Evolutionary conservation across 306 rosid genomes (phyloP), one percentile per base, ranked within the genome.

Genomic region (Psophocarpus tetragonolobus): DNA sequence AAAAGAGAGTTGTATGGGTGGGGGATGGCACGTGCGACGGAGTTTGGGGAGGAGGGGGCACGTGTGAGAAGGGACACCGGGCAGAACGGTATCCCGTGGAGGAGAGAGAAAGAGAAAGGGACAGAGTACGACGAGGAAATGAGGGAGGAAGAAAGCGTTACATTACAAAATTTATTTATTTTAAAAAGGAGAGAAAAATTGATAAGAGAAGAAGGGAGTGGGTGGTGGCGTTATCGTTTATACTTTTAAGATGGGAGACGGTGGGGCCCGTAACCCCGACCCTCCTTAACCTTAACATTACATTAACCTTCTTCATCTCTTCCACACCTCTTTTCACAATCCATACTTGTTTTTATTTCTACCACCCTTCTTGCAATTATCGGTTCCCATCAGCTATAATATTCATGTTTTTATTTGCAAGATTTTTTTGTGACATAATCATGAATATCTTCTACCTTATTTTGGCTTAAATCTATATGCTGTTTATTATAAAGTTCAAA

Each of bases 41-140:
- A 32, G 77, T 23, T 15, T 64, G 10, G 30, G 45, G 50, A 17
- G 79, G 53, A 68, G 29, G 51, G 11, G 45, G 75, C 82, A 80
- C 87, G 87, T 80, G 91, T 20, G 41, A 51, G 71, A 3, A 7
- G 6, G 75, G 61, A 6, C 41, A 88, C 93, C 71, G 88, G 92
- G 7, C 32, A 69, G 39, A 47, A 0, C 39, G 87, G 97, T 93
- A 74, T 72, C 82, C 71, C 72, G 97, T 75, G 42, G 70, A 17
- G 32, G 78, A 68, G 87, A 77, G 63, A 79, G 79, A 78, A 60
- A n/a, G 6, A 73, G 84, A 51, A 67, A 48, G 87, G 73, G 93
- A 90, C 90, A 88, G 82, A 36, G 97, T 91, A 85, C 97, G 97
- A 91, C 89, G 89, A 73, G 72, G 89, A 74, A 86, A 92, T 80